Base-by-base conservation (phyloP, 108 stramenopile genomes). In the Cylindrotheca fusiformis region DNA sequence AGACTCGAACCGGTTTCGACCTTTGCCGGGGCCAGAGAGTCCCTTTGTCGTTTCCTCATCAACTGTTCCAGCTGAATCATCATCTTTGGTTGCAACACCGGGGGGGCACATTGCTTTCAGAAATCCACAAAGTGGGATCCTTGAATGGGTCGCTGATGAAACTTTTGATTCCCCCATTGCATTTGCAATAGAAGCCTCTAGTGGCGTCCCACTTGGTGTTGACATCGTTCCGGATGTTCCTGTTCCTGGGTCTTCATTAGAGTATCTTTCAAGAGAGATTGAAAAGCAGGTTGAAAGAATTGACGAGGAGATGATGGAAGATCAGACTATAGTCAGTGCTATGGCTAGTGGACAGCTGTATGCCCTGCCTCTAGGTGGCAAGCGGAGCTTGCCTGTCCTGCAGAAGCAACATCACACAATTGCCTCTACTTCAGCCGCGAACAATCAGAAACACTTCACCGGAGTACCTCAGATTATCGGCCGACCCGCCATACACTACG, bases 201-300 rank as follows among this genome's bases (percentile, higher is more conserved):
- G 80, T 6, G 91, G 91, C 10, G 36, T 44, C 25, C 61, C 70
- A 14, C 36, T 92, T 22, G 67, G 63, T 22, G 86, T 92, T 25
- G 81, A 88, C 49, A 87, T 90, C 20, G 48, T 92, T 55, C 84
- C 84, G 6, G 91, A 92, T 70, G 85, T 82, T 45, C 55, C 80
- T 10, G 27, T 75, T 18, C 74, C 81, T 29, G 67, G 41, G 59
- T 76, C 67, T 21, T 58, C 67, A 21, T 19, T 69, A 3, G 80
- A 63, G 19, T 83, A 86, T 57, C 12, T 86, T 28, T 44, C 50
- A 20, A 27, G 60, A 51, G 76, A 86, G 55, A 65, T 86, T 29
- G 75, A 80, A 48, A 55, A 75, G 14, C 84, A 86, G 54, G 27
- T 66, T 18, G 52, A 71, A 27, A 47, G 60, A 6, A 19, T 36